Conservation (phyloP, 2,329 filamentous ascomycete genomes). For the Aspergillus ustus region DNA sequence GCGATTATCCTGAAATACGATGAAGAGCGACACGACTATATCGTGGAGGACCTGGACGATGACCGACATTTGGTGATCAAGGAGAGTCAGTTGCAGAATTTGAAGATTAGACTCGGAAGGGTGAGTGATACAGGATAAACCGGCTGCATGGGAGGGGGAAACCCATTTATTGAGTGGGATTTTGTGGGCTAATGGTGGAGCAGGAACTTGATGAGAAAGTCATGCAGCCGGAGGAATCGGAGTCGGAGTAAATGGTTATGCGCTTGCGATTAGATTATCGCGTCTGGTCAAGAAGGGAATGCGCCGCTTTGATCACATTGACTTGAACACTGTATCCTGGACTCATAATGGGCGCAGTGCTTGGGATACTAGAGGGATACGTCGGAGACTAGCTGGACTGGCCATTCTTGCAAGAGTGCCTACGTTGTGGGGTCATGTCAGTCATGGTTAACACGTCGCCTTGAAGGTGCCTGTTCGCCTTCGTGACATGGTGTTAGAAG, state of each 20-base stretch:
- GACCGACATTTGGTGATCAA: conserved; percentile 52
- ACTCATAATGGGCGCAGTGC: neutral
- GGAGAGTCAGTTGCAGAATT: conserved; percentile 48
- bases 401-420: neutral
- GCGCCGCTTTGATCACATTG: neutral
- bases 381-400: neutral
- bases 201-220: conserved; percentile 54
- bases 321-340: neutral
- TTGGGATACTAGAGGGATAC: neutral
- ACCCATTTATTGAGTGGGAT: neutral
- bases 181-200: conserved; percentile 5
- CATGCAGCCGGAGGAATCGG: conserved; percentile 52
- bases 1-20: conserved; percentile 55
- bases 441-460: neutral
- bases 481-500: neutral
- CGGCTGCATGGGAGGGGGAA: neutral
- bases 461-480: too few relatives aligned
- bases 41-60: conserved; percentile 54
- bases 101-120: conserved; percentile 48
- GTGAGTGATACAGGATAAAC: conserved; percentile 28
- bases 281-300: neutral
- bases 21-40: conserved; percentile 52
- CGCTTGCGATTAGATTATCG: neutral
- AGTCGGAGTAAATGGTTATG: conserved; percentile 41
- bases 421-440: too few relatives aligned